Conservation (phyloP, 495 filamentous ascomycete genomes). For the Chaetomium fimeti region DNA sequence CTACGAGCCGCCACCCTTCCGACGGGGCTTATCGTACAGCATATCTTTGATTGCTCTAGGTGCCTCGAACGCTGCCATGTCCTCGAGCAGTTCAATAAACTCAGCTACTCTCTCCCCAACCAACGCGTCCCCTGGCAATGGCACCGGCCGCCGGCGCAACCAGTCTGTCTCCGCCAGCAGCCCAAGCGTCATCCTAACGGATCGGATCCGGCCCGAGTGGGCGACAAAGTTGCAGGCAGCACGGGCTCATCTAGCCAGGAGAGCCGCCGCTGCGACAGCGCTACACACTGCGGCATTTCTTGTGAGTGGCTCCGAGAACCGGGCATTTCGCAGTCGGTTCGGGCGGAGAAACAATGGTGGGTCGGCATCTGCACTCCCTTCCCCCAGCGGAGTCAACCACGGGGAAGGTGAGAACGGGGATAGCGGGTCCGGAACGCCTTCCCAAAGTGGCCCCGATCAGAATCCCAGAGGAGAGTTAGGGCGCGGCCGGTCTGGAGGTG, state of each 20-base stretch:
- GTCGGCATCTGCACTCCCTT: constrained; percentile 33
- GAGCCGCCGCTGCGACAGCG: constrained; percentile 91
- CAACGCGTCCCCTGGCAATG: constrained; percentile 29
- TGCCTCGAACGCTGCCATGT: constrained; percentile 64
- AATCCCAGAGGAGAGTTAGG: constrained; percentile 17
- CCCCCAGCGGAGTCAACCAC: constrained; percentile 32
- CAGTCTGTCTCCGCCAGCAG: constrained; percentile 80
- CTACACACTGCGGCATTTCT: constrained; percentile 93
- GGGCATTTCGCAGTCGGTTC: constrained; percentile 47
- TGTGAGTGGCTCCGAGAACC: constrained; percentile 62
- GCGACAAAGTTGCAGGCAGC: constrained; percentile 82
- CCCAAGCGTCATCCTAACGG: constrained; percentile 83
- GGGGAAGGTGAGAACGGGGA: constrained; percentile 36
- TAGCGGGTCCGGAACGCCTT: constrained; percentile 31
- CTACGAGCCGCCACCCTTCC: constrained; percentile 84
- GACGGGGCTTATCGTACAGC: constrained; percentile 74
- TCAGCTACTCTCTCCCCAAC: constrained; percentile 46
- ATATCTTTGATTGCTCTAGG: constrained; percentile 42
- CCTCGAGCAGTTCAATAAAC: constrained; percentile 56
- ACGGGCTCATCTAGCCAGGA: constrained; percentile 74
- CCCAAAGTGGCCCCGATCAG: constrained; percentile 31
- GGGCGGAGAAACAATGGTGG: constrained; percentile 50
- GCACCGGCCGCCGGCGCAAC: constrained; percentile 56
- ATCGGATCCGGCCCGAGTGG: constrained; percentile 92
- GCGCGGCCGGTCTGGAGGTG: constrained; percentile 22